phyloP scores from a whole-genome alignment of 495 filamentous ascomycete species.

The Daldinia concentrica region DNA sequence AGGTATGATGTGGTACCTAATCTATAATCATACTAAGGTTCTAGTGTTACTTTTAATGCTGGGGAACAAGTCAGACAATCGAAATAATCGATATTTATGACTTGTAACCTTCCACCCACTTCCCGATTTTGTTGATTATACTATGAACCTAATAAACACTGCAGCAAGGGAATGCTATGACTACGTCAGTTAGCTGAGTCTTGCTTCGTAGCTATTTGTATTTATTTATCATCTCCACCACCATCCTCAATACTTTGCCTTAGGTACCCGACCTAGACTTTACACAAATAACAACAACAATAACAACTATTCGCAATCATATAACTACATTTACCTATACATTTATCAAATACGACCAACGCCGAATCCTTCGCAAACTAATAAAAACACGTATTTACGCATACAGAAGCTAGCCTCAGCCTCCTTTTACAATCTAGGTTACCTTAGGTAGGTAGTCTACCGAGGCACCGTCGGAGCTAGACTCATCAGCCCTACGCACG shows the following conservation, averaged over 20 bases:
- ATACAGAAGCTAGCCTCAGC: background rate
- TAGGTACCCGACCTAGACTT: background rate
- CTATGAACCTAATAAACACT: background rate
- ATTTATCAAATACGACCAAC: background rate
- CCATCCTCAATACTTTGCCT: background rate
- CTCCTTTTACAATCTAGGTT: background rate
- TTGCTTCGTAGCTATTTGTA: background rate
- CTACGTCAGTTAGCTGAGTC: background rate
- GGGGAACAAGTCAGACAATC: background rate
- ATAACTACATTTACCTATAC: background rate
- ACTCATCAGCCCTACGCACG: conserved; percentile 31
- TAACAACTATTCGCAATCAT: background rate
- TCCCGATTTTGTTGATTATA: background rate
- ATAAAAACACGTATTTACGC: background rate
- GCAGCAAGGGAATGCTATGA: background rate
- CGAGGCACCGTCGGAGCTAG: conserved; percentile 17
- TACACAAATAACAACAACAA: background rate
- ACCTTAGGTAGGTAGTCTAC: background rate
- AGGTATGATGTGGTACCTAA: background rate
- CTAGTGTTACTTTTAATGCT: too few relatives aligned
- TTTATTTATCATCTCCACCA: background rate
- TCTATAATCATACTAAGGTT: conserved; percentile 1
- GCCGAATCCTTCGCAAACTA: background rate
- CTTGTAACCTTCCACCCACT: background rate
- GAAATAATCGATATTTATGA: background rate